phyloP scores from a whole-genome alignment of 345 rosid species.

The Cardiospermum halicacabum region DNA sequence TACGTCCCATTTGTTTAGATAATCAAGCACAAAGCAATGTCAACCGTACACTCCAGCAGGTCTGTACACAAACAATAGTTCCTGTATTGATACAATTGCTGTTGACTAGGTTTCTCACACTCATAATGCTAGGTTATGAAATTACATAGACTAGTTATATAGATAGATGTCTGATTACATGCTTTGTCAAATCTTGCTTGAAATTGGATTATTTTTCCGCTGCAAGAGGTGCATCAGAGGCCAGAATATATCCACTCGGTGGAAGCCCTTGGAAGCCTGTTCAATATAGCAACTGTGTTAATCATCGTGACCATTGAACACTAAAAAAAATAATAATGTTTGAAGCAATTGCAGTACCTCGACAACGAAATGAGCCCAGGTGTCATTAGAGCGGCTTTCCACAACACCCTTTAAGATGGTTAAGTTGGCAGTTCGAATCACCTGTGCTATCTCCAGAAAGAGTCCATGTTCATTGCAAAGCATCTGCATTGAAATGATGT shows the following conservation, averaged over 20 bases:
- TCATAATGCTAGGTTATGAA: background rate
- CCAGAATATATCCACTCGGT: constrained; percentile 65
- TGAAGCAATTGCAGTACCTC: constrained; percentile 31
- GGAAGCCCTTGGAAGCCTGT: constrained; percentile 57
- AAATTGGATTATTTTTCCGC: constrained; percentile 26
- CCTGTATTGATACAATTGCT: background rate
- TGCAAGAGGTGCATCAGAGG: constrained; percentile 62
- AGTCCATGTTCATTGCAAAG: constrained; percentile 46
- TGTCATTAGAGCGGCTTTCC: constrained; percentile 29
- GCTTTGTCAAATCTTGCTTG: constrained; percentile 23
- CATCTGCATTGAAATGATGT: constrained; percentile 35
- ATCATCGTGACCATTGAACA: too few relatives aligned
- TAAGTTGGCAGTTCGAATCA: constrained; percentile 35
- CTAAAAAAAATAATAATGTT: background rate
- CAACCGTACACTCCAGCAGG: background rate
- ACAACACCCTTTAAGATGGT: constrained; percentile 48
- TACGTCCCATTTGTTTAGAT: background rate
- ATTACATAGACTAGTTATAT: too few relatives aligned
- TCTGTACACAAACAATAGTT: constrained; percentile 3
- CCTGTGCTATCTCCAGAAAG: constrained; percentile 55
- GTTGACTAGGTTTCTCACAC: background rate
- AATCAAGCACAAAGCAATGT: background rate
- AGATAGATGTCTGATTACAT: too few relatives aligned
- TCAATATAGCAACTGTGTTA: background rate
- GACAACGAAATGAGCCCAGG: constrained; percentile 64